Base-by-base conservation (phyloP, 306 rosid genomes). In the Dryas alaskensis region DNA sequence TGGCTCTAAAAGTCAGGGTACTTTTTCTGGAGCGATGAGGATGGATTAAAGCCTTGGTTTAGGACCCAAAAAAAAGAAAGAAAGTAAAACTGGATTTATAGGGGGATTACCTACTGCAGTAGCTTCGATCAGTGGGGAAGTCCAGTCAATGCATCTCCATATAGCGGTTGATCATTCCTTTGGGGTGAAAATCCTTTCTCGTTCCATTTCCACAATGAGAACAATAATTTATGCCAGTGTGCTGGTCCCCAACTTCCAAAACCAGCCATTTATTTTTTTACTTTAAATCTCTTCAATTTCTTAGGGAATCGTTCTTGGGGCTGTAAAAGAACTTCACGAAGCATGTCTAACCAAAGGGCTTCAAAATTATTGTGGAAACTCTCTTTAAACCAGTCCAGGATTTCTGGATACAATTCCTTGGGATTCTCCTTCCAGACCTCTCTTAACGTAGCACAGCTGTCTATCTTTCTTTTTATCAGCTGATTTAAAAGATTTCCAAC, bases 371-470 rank as follows among this genome's bases (percentile, higher is more conserved):
- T 77, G 73, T 66, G 87, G 78, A 82, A 93, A 77, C 85, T 79
- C 53, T 84, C 82, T 73, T 89, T 93, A 89, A 93, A 91, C 96
- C 96, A 91, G 76, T 79, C 92, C 86, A 81, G 59, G 59, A 91
- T 83, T 84, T 93, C 96, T 46, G 85, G 44, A 77, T 73, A 79
- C 52, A 93, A 58, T 65, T 85, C 98, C 67, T 43, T 78, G 50
- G 94, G 94, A 74, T 88, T 89, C 57, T 89, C 85, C 81, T 81
- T 83, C 98, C 98, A 93, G 55, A 75, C 87, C 71, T 25, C 86
- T 80, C 88, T 86, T 52, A 93, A 73, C 76, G 39, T 80, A 17
- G 86, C 81, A 75, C 88, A 82, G 51, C 83, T 84, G 76, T 85
- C 84, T 60, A 91, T 81, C 63, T 47, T 60, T 84, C 73, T 81